Base-by-base conservation (phyloP, 108 stramenopile species). In the Pelagomonas calceolata region DNA sequence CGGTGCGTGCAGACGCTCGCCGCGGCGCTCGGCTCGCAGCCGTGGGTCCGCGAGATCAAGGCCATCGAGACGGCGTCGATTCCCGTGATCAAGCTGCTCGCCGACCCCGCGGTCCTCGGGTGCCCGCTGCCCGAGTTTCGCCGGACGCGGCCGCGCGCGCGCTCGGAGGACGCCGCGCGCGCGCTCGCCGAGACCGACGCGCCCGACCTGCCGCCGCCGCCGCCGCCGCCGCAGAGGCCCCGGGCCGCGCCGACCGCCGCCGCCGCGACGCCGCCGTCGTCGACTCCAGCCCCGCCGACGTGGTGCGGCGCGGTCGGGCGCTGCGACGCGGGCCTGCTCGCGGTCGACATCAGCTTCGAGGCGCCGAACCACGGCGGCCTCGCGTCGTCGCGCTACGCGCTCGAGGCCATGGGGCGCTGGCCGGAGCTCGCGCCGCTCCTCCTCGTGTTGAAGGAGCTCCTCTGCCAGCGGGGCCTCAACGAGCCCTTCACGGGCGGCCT, bases 401-500 rank as follows among this genome's bases (percentile, higher is more conserved):
- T 76, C n/a, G 72, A 73, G 43, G 85, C 91, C 37, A 86, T 92
- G n/a, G 73, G 89, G 78, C 88, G 91, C 81, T 90, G 14, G 76
- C 87, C 76, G 29, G 73, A 76, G 36, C 71, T 67, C 39, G 90
- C 92, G 33, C 93, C 91, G 46, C 81, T 90, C 45, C 68, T 85
- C 34, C 88, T 92, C 85, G 91, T 92, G 4, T 66, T 94, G 64
- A 94, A 96, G 81, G 89, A 94, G 81, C 77, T 92, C 31, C 85
- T 95, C 32, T 90, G 86, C 0, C 90, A 91, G 67, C 79, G 88
- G 67, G 89, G 91, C 34, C 78, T 94, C 45, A 94, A 97, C 70
- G 94, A 97, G 72, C 94, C 94, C 0, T 95, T 91, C 76, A 90
- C 92, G 1, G 96, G 96, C 46, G 96, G 96, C 32, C 84, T 97